Percentiles rank a stretch among this genome's conserved stretches.
Conservation (phyloP, 2,329 filamentous ascomycete genomes). For the Paracoccidioides lutzii region DNA sequence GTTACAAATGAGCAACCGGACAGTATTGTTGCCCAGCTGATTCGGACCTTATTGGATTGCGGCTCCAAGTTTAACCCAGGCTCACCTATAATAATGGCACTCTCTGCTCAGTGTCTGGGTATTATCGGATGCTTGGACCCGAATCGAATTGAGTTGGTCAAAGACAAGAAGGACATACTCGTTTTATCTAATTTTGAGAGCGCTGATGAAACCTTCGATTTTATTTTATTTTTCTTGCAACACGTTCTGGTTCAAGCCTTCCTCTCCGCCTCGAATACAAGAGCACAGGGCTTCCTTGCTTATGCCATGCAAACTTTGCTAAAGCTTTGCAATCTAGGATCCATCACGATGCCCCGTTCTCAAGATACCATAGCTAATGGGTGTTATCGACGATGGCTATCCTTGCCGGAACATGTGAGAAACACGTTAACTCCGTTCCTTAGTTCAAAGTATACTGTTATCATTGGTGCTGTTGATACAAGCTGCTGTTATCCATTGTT, state of each 20-base stretch:
- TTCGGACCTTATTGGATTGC: conserved; percentile 72
- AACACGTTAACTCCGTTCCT: conserved; percentile 82
- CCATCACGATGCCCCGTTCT: conserved; percentile 38
- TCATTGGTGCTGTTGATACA: conserved; percentile 42
- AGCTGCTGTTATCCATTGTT: conserved; percentile 67
- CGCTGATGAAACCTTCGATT: conserved; percentile 67
- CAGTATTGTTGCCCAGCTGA: conserved; percentile 53
- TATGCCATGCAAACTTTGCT: conserved; percentile 91
- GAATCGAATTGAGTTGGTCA: conserved; percentile 68
- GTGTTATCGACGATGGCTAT: conserved; percentile 61
- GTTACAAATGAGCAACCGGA: conserved; percentile 76
- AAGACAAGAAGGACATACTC: conserved; percentile 70
- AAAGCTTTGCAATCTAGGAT: conserved; percentile 59
- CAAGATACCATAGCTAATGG: conserved; percentile 44
- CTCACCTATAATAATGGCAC: conserved; percentile 52
- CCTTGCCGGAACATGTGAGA: conserved; percentile 62
- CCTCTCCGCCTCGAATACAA: conserved; percentile 75
- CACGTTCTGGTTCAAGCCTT: conserved; percentile 85
- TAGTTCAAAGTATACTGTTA: conserved; percentile 67
- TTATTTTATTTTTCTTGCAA: conserved; percentile 72
- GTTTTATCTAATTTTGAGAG: conserved; percentile 76
- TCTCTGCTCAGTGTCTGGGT: conserved; percentile 74
- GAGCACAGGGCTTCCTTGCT: conserved; percentile 78
- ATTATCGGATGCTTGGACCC: conserved; percentile 85
- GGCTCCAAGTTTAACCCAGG: conserved; percentile 64